A percentile compares a stretch with the other conserved stretches of the same genome.
phyloP scores from a whole-genome alignment of 176 grass and related monocot genomes.

The Rhynchospora tenuis region DNA sequence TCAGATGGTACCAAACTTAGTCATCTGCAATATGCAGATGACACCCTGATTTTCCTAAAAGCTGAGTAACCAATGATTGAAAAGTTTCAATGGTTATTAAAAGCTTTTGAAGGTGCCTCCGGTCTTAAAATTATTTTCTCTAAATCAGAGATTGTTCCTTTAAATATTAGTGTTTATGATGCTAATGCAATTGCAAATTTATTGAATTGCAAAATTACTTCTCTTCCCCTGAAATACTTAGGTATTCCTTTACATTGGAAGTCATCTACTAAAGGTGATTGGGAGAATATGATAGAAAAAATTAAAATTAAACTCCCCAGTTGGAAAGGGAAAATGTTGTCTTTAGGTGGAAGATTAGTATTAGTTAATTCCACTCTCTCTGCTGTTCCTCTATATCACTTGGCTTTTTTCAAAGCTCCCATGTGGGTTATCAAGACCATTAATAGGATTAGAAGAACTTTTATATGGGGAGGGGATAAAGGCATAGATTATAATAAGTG shows the following conservation, averaged over 20 bases:
- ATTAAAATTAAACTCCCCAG: too few species aligned
- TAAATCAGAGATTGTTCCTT: neutral
- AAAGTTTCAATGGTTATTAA: too few species aligned
- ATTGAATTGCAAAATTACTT: neutral
- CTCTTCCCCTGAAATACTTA: too few species aligned
- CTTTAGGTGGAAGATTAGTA: neutral
- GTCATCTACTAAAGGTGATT: too few species aligned
- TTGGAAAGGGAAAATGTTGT: neutral
- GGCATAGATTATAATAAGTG: too few species aligned
- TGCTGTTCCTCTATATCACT: neutral
- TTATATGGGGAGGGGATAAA: neutral
- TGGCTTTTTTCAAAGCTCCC: neutral
- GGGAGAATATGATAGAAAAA: too few species aligned
- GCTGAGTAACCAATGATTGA: too few species aligned
- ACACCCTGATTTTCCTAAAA: too few species aligned
- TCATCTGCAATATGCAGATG: too few species aligned
- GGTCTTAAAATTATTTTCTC: neutral
- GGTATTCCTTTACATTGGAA: neutral
- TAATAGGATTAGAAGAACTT: neutral
- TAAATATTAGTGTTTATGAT: neutral
- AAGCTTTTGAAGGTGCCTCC: too few species aligned
- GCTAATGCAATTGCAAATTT: neutral
- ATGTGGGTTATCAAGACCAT: neutral
- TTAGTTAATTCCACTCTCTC: neutral
- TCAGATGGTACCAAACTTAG: too few species aligned